These are phyloP conservation scores for Thozetella sp. DNA, from an alignment of 495 filamentous ascomycete species.

Conservation along the genomic window DNA sequence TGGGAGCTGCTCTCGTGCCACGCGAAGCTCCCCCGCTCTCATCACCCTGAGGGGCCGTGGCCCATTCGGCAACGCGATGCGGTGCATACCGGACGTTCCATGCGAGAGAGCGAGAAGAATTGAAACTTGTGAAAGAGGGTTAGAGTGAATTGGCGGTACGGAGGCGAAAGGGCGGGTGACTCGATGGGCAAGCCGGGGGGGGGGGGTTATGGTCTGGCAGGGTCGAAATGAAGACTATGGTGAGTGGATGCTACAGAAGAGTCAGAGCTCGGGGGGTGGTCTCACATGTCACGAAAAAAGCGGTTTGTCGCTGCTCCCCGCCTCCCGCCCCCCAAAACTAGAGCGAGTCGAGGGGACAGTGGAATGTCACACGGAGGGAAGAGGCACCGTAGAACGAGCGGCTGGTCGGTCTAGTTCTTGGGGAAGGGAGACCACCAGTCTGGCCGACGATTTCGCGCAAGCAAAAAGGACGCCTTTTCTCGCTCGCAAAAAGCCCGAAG, in stretches of 20 bases:
- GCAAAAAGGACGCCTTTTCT: too few species aligned
- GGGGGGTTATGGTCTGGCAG: too few species aligned
- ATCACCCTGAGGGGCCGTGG: slow-evolving; percentile 39
- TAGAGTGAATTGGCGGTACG: too few species aligned
- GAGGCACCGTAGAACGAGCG: neutral
- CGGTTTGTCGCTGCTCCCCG: neutral
- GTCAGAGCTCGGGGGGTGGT: neutral
- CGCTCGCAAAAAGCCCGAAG: too few species aligned
- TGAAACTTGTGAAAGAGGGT: neutral
- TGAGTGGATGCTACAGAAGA: neutral
- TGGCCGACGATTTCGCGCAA: too few species aligned
- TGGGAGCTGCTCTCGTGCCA: slow-evolving; percentile 11
- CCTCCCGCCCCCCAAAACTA: neutral
- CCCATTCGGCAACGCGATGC: slow-evolving; percentile 43
- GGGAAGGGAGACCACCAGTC: too few species aligned
- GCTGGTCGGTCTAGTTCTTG: too few species aligned
- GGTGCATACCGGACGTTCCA: slow-evolving; percentile 51
- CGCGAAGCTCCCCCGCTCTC: slow-evolving; percentile 8
- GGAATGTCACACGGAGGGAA: too few species aligned
- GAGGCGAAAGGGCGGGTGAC: too few species aligned
- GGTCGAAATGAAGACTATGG: too few species aligned
- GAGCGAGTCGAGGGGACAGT: too few species aligned
- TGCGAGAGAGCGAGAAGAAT: slow-evolving; percentile 20
- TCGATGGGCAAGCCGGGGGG: too few species aligned
- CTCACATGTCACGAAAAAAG: neutral